phyloP scores from a whole-genome alignment of 331 rosid genomes.

The Malus hybrid region DNA sequence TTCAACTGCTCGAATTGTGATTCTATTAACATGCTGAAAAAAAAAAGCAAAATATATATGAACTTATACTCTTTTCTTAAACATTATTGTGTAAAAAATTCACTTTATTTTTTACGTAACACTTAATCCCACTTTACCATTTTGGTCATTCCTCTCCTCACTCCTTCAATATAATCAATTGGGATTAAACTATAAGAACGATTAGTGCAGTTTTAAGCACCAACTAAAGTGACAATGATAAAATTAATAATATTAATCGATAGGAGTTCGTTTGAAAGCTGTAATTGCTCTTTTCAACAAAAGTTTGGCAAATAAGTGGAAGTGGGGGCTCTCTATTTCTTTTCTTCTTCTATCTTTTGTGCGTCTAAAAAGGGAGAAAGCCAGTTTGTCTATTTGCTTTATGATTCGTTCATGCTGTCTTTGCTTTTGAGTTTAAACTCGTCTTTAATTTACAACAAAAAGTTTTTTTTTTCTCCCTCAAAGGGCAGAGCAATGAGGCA shows the following conservation, averaged over 20 bases:
- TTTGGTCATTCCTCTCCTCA: no score
- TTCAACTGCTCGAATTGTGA: no score
- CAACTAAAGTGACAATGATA: no score
- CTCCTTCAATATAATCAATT: no score
- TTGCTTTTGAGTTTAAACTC: neutral
- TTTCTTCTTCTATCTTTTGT: neutral
- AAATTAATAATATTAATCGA: no score
- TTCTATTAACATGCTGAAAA: no score
- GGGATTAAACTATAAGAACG: no score
- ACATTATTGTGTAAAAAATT: no score
- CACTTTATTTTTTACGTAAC: neutral
- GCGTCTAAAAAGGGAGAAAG: neutral
- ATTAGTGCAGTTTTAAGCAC: no score
- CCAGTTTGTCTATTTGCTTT: slow-evolving; percentile 8
- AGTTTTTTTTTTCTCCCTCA: neutral
- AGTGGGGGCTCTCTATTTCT: neutral
- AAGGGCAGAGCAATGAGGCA: slow-evolving; percentile 9
- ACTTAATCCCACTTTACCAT: neutral
- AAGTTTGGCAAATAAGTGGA: neutral
- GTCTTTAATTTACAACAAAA: neutral
- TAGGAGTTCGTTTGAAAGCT: no score
- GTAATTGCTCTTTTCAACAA: neutral
- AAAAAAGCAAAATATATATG: no score
- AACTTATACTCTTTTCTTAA: no score
- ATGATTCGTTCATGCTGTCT: neutral